Evolutionary conservation across 2,329 filamentous ascomycete species (phyloP).

Genomic region (Xylariomycetidae sp.): DNA sequence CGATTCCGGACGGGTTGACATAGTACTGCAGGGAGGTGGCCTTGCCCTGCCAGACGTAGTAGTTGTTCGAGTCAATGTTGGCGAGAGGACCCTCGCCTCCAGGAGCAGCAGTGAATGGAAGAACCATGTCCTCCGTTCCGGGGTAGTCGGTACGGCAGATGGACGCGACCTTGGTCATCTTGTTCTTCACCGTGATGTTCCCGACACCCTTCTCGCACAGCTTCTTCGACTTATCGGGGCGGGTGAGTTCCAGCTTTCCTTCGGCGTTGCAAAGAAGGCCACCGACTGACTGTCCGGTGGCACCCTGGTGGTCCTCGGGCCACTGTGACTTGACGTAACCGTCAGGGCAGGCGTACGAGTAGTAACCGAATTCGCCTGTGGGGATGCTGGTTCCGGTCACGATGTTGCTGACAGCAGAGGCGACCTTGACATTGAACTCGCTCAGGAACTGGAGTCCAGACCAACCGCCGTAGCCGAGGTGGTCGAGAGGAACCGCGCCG

Average conservation of each 20-base stretch:
- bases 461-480: constrained; percentile 69
- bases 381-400: constrained; percentile 51
- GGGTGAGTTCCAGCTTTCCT: constrained; percentile 73
- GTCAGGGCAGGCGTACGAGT: constrained; percentile 87
- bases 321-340: constrained; percentile 93
- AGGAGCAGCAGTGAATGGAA: constrained; percentile 61
- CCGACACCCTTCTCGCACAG: constrained; percentile 72
- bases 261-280: constrained; percentile 72
- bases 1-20: constrained; percentile 74
- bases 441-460: constrained; percentile 66
- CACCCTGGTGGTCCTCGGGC: constrained; percentile 65
- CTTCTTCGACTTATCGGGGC: constrained; percentile 49
- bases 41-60: constrained; percentile 72
- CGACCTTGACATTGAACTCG: constrained; percentile 38
- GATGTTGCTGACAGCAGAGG: constrained; percentile 57
- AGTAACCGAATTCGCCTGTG: constrained; percentile 62
- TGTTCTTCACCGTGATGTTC: constrained; percentile 70
- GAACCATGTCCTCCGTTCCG: constrained; percentile 80
- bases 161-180: constrained; percentile 57
- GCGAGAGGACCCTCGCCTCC: constrained; percentile 60
- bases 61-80: constrained; percentile 64
- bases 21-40: constrained; percentile 92
- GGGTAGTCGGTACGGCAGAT: constrained; percentile 97
- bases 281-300: constrained; percentile 77
- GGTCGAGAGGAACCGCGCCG: constrained; percentile 66